phyloP scores from a whole-genome alignment of 2,329 filamentous ascomycete genomes.

The Xylariomycetidae sp. region DNA sequence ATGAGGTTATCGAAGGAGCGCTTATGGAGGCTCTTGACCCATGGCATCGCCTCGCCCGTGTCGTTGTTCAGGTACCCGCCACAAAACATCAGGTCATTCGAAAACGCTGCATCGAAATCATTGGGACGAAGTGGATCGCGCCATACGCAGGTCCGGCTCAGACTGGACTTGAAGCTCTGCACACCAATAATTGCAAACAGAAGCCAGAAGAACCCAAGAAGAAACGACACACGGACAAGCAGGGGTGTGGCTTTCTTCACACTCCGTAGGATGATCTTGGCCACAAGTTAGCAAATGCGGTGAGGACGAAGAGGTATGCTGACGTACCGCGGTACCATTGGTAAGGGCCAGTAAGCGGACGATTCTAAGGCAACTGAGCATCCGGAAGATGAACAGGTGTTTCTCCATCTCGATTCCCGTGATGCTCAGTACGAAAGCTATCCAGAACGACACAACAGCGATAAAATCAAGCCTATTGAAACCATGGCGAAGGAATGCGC shows the following conservation, averaged over 20 bases:
- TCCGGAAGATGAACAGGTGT: slow-evolving; percentile 86
- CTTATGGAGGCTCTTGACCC: slow-evolving; percentile 46
- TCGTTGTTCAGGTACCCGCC: slow-evolving; percentile 68
- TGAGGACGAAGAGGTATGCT: background rate
- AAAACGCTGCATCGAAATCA: slow-evolving; percentile 50
- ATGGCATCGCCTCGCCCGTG: slow-evolving; percentile 56
- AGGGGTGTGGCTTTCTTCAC: slow-evolving; percentile 91
- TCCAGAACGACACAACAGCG: slow-evolving; percentile 92
- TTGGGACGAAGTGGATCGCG: slow-evolving; percentile 55
- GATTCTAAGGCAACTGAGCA: slow-evolving; percentile 94
- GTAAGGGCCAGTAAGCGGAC: slow-evolving; percentile 86
- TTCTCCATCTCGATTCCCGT: slow-evolving; percentile 60
- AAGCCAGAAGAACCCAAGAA: slow-evolving; percentile 96
- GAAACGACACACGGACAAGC: slow-evolving; percentile 85
- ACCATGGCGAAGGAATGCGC: slow-evolving; percentile 88
- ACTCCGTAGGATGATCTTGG: slow-evolving; percentile 82
- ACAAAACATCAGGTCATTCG: slow-evolving; percentile 69
- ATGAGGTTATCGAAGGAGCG: slow-evolving; percentile 39
- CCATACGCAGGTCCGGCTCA: slow-evolving; percentile 74
- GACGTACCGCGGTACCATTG: slow-evolving; percentile 78
- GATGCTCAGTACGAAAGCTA: slow-evolving; percentile 70
- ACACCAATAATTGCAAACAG: slow-evolving; percentile 95
- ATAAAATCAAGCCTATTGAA: slow-evolving; percentile 96
- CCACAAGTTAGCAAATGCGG: slow-evolving; percentile 13
- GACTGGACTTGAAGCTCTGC: slow-evolving; percentile 87